Percentiles rank a stretch among this genome's conserved stretches.
Conservation (phyloP, 2,329 filamentous ascomycete genomes). For the Sclerotinia subarctica region DNA sequence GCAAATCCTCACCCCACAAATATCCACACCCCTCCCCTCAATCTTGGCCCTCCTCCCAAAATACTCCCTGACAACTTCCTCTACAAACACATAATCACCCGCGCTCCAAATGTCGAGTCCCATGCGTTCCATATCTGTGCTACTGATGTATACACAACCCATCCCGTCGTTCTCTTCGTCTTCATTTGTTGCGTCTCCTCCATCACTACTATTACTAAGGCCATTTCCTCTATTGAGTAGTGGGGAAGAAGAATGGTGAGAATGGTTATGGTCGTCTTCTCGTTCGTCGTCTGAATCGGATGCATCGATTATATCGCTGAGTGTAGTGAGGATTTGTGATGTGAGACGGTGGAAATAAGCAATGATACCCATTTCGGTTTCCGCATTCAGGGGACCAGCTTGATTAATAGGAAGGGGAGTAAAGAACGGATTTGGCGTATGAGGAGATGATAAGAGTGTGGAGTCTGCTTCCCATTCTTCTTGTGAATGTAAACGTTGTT, state of each 20-base stretch:
- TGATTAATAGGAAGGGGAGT: conserved; percentile 41
- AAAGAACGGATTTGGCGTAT: conserved; percentile 11
- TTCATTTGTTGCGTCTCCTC: conserved; percentile 46
- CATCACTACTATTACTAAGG: too few species aligned
- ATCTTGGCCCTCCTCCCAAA: conserved; percentile 63
- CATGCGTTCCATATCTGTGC: conserved; percentile 65
- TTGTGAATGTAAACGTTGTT: conserved; percentile 61
- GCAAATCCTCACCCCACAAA: conserved; percentile 71
- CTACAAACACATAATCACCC: conserved; percentile 65
- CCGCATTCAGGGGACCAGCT: conserved; percentile 35
- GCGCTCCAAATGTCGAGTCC: conserved; percentile 76
- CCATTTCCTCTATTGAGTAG: background rate
- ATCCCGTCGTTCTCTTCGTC: conserved; percentile 38
- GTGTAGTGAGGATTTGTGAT: conserved; percentile 57
- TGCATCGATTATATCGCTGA: conserved; percentile 59
- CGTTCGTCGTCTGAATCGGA: conserved; percentile 39
- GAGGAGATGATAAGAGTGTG: conserved; percentile 46
- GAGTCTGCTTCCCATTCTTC: conserved; percentile 57
- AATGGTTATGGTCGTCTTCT: conserved; percentile 34
- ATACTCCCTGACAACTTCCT: conserved; percentile 60
- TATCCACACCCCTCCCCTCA: conserved; percentile 66
- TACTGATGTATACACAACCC: conserved; percentile 52
- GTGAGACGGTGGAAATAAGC: conserved; percentile 80
- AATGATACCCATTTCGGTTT: conserved; percentile 66
- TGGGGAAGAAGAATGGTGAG: background rate